phyloP scores from a whole-genome alignment of 2,329 filamentous ascomycete genomes.

The Lachnellula hyalina region DNA sequence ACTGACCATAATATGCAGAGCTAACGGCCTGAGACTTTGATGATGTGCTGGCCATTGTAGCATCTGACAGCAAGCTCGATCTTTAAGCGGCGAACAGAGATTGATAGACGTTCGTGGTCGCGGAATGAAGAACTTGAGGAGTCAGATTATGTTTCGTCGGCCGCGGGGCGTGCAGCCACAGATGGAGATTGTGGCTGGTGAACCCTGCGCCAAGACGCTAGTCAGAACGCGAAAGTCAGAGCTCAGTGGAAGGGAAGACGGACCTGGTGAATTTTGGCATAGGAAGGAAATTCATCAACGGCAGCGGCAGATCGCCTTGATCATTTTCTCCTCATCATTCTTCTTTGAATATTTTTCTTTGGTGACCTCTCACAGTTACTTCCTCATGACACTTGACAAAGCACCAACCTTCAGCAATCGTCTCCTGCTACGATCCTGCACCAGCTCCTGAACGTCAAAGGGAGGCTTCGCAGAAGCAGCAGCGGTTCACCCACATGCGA shows the following conservation, averaged over 20 bases:
- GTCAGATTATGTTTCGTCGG: no score
- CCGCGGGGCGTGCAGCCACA: no score
- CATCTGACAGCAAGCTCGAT: background rate
- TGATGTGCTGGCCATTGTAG: slow-evolving; percentile 1
- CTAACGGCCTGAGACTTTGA: background rate
- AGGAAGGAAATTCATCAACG: no score
- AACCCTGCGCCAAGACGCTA: no score
- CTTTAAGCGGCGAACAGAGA: background rate
- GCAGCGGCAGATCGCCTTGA: background rate
- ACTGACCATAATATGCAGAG: slow-evolving; percentile 26
- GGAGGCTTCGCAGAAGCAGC: slow-evolving; percentile 7
- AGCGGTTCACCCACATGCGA: slow-evolving; percentile 23
- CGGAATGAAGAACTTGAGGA: no score
- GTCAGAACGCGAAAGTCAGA: no score
- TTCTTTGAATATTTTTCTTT: background rate
- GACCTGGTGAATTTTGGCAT: no score
- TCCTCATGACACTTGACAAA: slow-evolving; percentile 1
- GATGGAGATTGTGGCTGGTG: no score
- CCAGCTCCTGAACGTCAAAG: slow-evolving; percentile 4
- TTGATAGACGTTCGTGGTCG: background rate
- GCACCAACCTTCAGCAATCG: background rate
- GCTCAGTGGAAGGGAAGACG: no score
- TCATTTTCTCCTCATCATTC: background rate
- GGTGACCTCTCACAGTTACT: background rate
- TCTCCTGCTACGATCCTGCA: background rate